Conservation (phyloP, 345 rosid genomes). For the Rhodamnia argentea region DNA sequence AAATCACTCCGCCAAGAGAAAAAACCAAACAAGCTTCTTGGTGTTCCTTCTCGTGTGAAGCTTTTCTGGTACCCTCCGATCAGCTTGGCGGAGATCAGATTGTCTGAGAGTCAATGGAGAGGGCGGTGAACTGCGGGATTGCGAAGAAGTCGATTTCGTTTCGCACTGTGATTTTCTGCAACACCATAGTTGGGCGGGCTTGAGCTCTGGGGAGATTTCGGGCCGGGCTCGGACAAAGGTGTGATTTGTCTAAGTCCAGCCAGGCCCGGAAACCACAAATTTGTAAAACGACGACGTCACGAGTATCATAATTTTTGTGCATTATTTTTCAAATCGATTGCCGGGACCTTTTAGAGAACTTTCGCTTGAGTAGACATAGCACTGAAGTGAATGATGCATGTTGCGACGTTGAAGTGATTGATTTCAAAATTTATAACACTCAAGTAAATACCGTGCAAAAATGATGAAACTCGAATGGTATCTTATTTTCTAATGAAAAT, state of each 20-base stretch:
- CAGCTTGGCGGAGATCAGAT: background rate
- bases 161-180: background rate
- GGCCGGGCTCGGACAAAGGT: background rate
- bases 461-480: too few species aligned
- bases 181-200: background rate
- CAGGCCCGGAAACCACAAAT: background rate
- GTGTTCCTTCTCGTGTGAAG: too few species aligned
- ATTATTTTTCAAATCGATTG: background rate
- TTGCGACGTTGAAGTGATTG: too few species aligned
- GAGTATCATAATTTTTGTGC: background rate
- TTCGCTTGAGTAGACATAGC: too few species aligned
- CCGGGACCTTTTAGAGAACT: accelerated
- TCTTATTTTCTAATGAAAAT: background rate
- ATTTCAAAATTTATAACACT: too few species aligned
- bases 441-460: too few species aligned
- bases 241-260: accelerated
- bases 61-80: background rate
- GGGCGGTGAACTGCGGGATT: background rate
- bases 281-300: too few species aligned
- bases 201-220: background rate
- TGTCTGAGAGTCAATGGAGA: background rate
- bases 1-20: background rate
- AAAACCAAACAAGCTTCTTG: too few species aligned
- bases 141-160: background rate
- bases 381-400: too few species aligned